Evolutionary conservation across 2,329 filamentous ascomycete genomes (phyloP).

Genomic region (Fusarium compactum): DNA sequence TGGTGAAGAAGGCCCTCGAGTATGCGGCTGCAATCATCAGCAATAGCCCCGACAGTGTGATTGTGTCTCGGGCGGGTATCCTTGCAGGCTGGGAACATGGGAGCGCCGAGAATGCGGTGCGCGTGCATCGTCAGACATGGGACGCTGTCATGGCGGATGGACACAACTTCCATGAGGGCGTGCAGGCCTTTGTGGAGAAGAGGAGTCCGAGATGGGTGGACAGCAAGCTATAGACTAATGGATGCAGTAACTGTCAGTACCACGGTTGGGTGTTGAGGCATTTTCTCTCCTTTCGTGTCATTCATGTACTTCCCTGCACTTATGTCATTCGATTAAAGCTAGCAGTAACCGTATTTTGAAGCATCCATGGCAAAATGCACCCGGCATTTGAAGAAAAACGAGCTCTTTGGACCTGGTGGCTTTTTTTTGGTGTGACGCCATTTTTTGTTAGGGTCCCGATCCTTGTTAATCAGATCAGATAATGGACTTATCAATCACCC

Average conservation of each 20-base stretch:
- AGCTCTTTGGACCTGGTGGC: background rate
- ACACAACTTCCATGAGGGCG: slow-evolving; percentile 77
- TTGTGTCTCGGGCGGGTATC: slow-evolving; percentile 76
- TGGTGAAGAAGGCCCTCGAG: slow-evolving; percentile 67
- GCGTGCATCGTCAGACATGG: slow-evolving; percentile 64
- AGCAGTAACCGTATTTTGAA: slow-evolving; percentile 1
- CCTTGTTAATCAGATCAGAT: slow-evolving; percentile 41
- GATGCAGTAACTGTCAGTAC: slow-evolving; percentile 3
- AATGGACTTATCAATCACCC: slow-evolving; percentile 43
- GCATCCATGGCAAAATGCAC: background rate
- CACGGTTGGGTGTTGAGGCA: slow-evolving; percentile 16
- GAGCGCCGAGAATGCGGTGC: slow-evolving; percentile 69
- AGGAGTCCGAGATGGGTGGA: slow-evolving; percentile 73
- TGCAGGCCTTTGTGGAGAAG: slow-evolving; percentile 79
- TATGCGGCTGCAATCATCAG: slow-evolving; percentile 70
- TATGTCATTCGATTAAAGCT: background rate
- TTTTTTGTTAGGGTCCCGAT: slow-evolving; percentile 10
- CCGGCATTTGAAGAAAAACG: background rate
- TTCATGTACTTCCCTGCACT: background rate
- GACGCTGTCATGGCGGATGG: slow-evolving; percentile 69
- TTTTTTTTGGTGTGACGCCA: slow-evolving; percentile 32
- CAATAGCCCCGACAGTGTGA: slow-evolving; percentile 78
- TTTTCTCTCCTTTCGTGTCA: background rate
- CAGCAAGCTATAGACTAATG: slow-evolving; percentile 62
- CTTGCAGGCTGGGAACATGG: slow-evolving; percentile 76